Conservation (phyloP, 192 early-diverging fungal genomes). For the Diversispora epigaea region DNA sequence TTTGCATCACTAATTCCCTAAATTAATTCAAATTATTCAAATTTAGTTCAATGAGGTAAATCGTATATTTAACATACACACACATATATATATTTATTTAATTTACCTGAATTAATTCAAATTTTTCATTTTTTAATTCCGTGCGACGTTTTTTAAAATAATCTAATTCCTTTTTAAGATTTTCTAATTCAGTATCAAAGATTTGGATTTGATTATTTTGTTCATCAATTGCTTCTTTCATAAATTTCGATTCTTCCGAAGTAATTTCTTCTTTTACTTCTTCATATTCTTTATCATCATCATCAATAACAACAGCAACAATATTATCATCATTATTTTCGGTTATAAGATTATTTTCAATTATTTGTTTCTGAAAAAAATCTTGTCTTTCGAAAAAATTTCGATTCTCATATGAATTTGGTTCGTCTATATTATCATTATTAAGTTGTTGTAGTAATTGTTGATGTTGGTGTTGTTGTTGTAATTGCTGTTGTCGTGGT, state of each 20-base stretch:
- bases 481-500: too few species aligned
- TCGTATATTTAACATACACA: too few species aligned
- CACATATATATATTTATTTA: too few species aligned
- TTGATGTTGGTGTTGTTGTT: too few species aligned
- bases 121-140: slow-evolving; percentile 2
- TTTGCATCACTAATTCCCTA: neutral
- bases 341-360: too few species aligned
- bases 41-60: too few species aligned
- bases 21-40: neutral
- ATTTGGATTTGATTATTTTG: neutral
- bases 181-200: slow-evolving; percentile 5
- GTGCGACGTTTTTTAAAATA: neutral
- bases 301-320: neutral
- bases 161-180: neutral
- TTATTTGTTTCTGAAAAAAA: too few species aligned
- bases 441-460: too few species aligned
- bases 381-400: too few species aligned
- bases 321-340: neutral
- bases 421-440: too few species aligned
- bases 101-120: neutral
- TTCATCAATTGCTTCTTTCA: slow-evolving; percentile 2
- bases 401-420: too few species aligned
- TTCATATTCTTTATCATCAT: neutral
- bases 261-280: neutral
- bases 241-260: slow-evolving; percentile 1